Evolutionary conservation across 1,284 basidiomycete species (phyloP).

Genomic region (Bondarzewia mesenterica): DNA sequence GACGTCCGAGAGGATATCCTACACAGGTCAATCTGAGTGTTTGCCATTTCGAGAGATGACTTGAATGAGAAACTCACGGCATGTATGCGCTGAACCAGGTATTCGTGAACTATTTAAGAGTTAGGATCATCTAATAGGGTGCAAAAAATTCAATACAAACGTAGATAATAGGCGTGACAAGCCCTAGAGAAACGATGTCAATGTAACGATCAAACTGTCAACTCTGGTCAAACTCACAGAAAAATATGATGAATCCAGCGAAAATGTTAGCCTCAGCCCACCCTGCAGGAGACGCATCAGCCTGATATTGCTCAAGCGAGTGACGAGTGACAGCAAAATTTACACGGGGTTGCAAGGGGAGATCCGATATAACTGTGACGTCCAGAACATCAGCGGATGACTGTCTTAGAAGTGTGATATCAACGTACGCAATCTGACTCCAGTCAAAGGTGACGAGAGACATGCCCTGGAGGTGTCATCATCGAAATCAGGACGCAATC

Average conservation of each 20-base stretch:
- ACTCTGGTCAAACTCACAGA: constrained; percentile 29
- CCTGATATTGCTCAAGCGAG: constrained; percentile 18
- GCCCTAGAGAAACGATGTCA: constrained; percentile 31
- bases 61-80: constrained; percentile 17
- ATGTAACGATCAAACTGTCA: constrained; percentile 18
- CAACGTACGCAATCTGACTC: constrained; percentile 45
- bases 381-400: constrained; percentile 31
- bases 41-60: neutral
- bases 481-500: neutral
- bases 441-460: constrained; percentile 62
- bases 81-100: constrained; percentile 52
- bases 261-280: constrained; percentile 80
- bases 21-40: neutral
- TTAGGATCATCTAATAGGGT: constrained; percentile 9
- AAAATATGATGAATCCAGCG: constrained; percentile 71
- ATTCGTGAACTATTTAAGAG: constrained; percentile 40
- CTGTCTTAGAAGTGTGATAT: constrained; percentile 25
- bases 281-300: constrained; percentile 22
- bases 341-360: constrained; percentile 32
- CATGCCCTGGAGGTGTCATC: constrained; percentile 35
- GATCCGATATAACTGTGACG: constrained; percentile 46
- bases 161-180: constrained; percentile 64
- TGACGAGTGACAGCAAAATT: constrained; percentile 29
- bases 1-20: constrained; percentile 45
- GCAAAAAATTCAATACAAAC: constrained; percentile 18